Evolutionary conservation across 1,139 yeast species (phyloP).

Genomic region (Debaryomycetaceae sp.): DNA sequence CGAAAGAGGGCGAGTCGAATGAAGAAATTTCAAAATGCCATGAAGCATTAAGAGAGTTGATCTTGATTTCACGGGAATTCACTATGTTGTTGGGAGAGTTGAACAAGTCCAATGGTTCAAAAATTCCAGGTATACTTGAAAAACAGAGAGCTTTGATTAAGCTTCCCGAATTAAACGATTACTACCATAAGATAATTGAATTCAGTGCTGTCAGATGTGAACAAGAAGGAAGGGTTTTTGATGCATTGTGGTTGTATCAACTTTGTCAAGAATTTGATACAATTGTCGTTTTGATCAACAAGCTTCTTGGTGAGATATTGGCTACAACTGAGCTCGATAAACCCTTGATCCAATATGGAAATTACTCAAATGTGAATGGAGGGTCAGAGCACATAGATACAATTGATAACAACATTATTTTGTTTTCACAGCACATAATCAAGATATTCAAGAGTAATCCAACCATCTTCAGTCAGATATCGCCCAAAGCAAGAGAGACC

Average conservation of each 20-base stretch:
- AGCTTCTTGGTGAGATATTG: conserved; percentile 74
- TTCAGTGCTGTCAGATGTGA: conserved; percentile 85
- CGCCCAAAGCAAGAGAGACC: conserved; percentile 54
- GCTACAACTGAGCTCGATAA: conserved; percentile 71
- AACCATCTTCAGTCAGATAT: conserved; percentile 42
- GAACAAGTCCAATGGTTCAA: conserved; percentile 60
- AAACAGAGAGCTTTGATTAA: conserved; percentile 67
- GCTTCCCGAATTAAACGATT: conserved; percentile 51
- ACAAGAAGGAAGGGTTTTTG: conserved; percentile 87
- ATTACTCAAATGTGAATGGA: conserved; percentile 27
- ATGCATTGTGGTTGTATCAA: conserved; percentile 83
- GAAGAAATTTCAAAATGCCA: conserved; percentile 61
- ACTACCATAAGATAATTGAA: conserved; percentile 62
- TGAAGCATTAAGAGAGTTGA: conserved; percentile 79
- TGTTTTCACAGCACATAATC: conserved; percentile 58
- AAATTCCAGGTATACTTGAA: conserved; percentile 84
- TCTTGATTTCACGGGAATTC: conserved; percentile 84
- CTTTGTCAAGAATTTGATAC: conserved; percentile 85
- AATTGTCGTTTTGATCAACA: conserved; percentile 75
- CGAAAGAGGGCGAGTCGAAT: conserved; percentile 33
- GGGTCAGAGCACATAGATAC: conserved; percentile 24
- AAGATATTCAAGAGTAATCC: conserved; percentile 51
- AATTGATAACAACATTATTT: conserved; percentile 46
- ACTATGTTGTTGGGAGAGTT: conserved; percentile 77
- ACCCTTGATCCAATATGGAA: conserved; percentile 45